These are phyloP conservation scores for Endogone sp. DNA, from an alignment of 192 early-diverging fungal genomes.

Conservation along the genomic window DNA sequence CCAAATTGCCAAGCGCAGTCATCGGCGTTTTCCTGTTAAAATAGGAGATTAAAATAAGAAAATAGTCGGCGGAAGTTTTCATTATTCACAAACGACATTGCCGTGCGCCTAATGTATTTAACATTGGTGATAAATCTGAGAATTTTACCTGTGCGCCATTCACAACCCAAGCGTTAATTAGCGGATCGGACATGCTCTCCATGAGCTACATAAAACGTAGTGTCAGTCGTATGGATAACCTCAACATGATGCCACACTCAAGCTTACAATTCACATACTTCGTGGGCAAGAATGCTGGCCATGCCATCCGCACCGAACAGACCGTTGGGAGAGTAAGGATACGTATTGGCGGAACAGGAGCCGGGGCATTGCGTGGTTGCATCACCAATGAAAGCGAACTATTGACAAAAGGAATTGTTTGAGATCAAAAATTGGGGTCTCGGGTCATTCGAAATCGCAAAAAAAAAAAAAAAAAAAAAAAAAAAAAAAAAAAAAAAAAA, in stretches of 20 bases:
- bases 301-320: slow-evolving; percentile 22
- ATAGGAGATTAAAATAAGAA: too few relatives aligned
- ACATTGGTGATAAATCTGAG: too few relatives aligned
- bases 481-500: too few relatives aligned
- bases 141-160: too few relatives aligned
- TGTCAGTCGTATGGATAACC: too few relatives aligned
- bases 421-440: neutral
- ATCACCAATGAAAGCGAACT: slow-evolving; percentile 13
- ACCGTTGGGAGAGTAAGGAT: slow-evolving; percentile 14
- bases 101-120: too few relatives aligned
- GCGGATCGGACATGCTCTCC: slow-evolving; percentile 26
- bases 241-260: too few relatives aligned
- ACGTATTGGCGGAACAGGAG: neutral
- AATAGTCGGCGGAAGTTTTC: too few relatives aligned
- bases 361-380: neutral
- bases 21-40: slow-evolving; percentile 27
- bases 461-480: too few relatives aligned
- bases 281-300: slow-evolving; percentile 29
- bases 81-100: too few relatives aligned
- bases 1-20: slow-evolving; percentile 26
- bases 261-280: neutral
- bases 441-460: too few relatives aligned
- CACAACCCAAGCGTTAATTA: slow-evolving; percentile 22
- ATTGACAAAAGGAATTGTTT: neutral
- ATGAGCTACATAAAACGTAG: too few relatives aligned